These are phyloP conservation scores for Gossypium gossypioides DNA, from an alignment of 441 rosid species.

Conservation along the genomic window DNA sequence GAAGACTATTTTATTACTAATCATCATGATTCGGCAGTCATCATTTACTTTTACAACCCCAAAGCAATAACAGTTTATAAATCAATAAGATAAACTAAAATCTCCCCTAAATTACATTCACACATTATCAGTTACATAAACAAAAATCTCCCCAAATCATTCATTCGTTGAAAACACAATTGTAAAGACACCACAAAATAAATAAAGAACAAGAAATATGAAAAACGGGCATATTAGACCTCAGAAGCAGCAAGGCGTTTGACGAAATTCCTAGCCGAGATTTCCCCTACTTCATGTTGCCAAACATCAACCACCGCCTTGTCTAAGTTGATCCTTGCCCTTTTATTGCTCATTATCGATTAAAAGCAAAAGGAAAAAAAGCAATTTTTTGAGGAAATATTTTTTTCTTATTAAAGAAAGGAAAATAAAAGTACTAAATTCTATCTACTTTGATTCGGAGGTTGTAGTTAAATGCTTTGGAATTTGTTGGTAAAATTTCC, in stretches of 20 bases:
- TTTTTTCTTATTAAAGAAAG: neutral
- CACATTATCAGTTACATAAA: neutral
- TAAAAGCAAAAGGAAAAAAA: neutral
- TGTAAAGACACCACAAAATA: neutral
- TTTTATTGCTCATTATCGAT: slow-evolving; percentile 24
- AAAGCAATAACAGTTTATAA: neutral
- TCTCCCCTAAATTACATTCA: neutral
- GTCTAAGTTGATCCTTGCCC: slow-evolving; percentile 26
- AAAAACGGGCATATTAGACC: slow-evolving; percentile 29
- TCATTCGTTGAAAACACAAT: neutral
- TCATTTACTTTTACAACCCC: neutral
- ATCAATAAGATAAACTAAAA: neutral
- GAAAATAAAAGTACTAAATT: neutral
- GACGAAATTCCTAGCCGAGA: slow-evolving; percentile 55
- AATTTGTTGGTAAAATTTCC: neutral
- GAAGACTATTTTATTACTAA: neutral
- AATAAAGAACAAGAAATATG: neutral
- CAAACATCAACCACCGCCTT: slow-evolving; percentile 54
- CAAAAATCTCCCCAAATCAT: neutral
- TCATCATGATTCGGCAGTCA: neutral
- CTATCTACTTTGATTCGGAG: neutral
- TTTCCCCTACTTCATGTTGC: slow-evolving; percentile 67
- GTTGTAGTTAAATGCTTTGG: neutral
- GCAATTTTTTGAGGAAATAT: neutral
- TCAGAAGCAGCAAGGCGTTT: slow-evolving; percentile 65